Conservation (phyloP, 2,329 filamentous ascomycete genomes). For the Paraphaeosphaeria minitans region DNA sequence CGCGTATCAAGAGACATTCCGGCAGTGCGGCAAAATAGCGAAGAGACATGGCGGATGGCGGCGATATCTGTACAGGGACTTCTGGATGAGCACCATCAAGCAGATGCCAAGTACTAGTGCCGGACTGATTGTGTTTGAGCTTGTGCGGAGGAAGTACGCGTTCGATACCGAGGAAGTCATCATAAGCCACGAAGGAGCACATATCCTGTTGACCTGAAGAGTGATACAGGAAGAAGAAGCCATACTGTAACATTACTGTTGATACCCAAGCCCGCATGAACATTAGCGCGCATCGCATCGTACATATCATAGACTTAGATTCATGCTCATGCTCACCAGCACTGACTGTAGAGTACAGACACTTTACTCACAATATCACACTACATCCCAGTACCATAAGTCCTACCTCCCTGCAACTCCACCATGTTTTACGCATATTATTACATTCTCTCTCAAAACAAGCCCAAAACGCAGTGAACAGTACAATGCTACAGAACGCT, state of each 20-base stretch:
- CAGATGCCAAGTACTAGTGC: constrained; percentile 79
- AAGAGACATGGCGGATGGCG: constrained; percentile 62
- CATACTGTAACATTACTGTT: constrained; percentile 11
- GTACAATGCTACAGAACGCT: not conserved
- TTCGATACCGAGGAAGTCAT: constrained; percentile 60
- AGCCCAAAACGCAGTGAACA: too few species aligned
- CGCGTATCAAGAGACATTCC: constrained; percentile 71
- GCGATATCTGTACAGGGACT: constrained; percentile 72
- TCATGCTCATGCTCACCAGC: not conserved
- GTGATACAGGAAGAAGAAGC: not conserved
- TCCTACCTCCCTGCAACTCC: not conserved
- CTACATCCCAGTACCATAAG: not conserved
- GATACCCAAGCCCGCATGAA: constrained; percentile 25
- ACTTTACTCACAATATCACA: not conserved
- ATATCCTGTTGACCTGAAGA: constrained; percentile 64
- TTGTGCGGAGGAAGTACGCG: constrained; percentile 75
- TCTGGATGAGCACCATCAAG: constrained; percentile 72
- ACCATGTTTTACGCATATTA: too few species aligned
- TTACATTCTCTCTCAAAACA: too few species aligned
- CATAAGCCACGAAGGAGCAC: constrained; percentile 67
- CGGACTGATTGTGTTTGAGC: constrained; percentile 77
- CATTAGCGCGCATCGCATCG: constrained; percentile 7
- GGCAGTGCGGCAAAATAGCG: constrained; percentile 64
- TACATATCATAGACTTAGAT: constrained; percentile 10
- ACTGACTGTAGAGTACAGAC: constrained; percentile 4